Percentiles rank a stretch among this genome's conserved stretches.
phyloP scores from a whole-genome alignment of 2,329 filamentous ascomycete species.

The Didymella pomorum region DNA sequence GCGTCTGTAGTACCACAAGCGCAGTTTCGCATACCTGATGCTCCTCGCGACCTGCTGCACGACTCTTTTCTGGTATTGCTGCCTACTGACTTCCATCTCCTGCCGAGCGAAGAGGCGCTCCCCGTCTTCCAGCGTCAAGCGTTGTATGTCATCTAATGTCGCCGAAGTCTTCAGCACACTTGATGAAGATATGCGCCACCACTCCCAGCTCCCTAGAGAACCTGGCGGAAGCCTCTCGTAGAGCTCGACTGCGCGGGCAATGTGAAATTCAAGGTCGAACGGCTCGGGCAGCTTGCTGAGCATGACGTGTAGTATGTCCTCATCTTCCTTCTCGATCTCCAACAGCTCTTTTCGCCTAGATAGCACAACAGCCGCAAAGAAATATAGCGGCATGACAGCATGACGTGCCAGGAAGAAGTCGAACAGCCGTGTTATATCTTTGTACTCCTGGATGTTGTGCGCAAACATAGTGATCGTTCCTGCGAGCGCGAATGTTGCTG shows the following conservation, averaged over 20 bases:
- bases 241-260: constrained; percentile 70
- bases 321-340: constrained; percentile 74
- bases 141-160: constrained; percentile 56
- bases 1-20: constrained; percentile 72
- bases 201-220: constrained; percentile 68
- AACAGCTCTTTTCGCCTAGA: constrained; percentile 84
- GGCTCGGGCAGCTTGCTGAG: constrained; percentile 85
- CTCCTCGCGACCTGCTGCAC: constrained; percentile 58
- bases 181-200: constrained; percentile 73
- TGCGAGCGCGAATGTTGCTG: constrained; percentile 93
- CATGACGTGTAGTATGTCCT: constrained; percentile 89
- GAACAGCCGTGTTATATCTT: constrained; percentile 87
- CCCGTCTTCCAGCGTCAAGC: constrained; percentile 72
- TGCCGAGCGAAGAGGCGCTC: constrained; percentile 74
- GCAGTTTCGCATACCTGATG: constrained; percentile 47
- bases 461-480: constrained; percentile 95
- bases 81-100: constrained; percentile 72
- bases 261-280: constrained; percentile 80
- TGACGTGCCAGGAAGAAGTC: constrained; percentile 89
- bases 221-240: constrained; percentile 75
- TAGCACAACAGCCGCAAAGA: constrained; percentile 81
- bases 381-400: constrained; percentile 87
- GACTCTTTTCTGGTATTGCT: constrained; percentile 57
- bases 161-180: constrained; percentile 88
- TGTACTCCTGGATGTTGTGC: constrained; percentile 91